Evolutionary conservation across 768 basidiomycete genomes (phyloP), one percentile per base, ranked within the genome.

Genomic region (Podaxis mareebaensis): DNA sequence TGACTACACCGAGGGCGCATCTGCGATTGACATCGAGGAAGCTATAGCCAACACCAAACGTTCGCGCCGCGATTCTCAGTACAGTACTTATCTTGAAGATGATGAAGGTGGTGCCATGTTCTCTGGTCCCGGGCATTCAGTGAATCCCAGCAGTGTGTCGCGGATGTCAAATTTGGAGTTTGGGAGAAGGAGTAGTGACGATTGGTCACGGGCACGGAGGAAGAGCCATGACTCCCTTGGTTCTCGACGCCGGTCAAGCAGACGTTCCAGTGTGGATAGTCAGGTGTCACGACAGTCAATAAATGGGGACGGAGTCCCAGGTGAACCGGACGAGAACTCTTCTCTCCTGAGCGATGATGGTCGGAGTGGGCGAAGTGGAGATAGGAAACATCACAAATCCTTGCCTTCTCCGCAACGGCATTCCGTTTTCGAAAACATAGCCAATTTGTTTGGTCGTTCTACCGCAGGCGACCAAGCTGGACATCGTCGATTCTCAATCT

Each of bases 1-100:
- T 61, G 93, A 95, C 77, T 95, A 95, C 72, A 94, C 93, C 1
- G 93, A 95, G 68, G 93, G 92, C 44, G 93, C 93, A 38, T 89
- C 91, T 11, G 79, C 86, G 6, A 78, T 86, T 33, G 93, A 93
- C 64, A 93, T 96, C 49, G 74, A 84, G 63, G 74, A 79, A 66
- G 92, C 83, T 17, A 67, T 89, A n/a, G 76, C 76, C 39, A 83
- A 80, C 65, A 78, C 69, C 57, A 79, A 80, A 48, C 81, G 76
- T 36, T 75, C 84, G n/a, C 81, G 90, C 46, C 83, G 87, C 20
- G 85, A 91, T 69, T 93, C 93, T 4, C 86, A 87, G 56, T 82
- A 85, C 68, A 86, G 85, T 69, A 74, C 77, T 38, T 75, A 79
- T 57, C 84, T 87, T 56, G 85, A 83, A 44, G 85, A 83, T 64